These are phyloP conservation scores for Camelina sativa DNA, from an alignment of 345 rosid genomes.

Conservation along the genomic window DNA sequence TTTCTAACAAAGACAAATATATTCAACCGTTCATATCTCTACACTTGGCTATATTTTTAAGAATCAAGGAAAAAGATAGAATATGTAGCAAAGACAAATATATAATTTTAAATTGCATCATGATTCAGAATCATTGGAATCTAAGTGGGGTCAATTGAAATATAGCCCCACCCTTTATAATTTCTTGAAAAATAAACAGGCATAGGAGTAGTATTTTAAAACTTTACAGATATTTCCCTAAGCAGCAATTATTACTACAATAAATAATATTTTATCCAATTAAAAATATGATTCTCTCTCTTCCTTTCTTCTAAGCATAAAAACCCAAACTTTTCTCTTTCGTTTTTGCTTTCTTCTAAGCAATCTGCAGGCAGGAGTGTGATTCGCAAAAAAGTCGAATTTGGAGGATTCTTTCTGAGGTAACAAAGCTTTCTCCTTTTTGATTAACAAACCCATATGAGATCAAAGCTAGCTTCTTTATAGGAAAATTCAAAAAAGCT, in stretches of 20 bases:
- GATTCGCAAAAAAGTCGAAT: slow-evolving; percentile 15
- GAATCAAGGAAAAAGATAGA: not conserved
- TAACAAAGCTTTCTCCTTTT: slow-evolving; percentile 10
- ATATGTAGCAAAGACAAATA: not conserved
- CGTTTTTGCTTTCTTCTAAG: not conserved
- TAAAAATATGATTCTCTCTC: not conserved
- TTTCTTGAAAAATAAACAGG: not conserved
- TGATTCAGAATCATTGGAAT: slow-evolving; percentile 28
- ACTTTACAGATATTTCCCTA: slow-evolving; percentile 10
- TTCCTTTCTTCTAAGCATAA: slow-evolving; percentile 14
- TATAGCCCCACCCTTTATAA: not conserved
- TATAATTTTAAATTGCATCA: not conserved
- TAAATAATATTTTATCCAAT: not conserved
- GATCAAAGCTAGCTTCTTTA: not conserved
- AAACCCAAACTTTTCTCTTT: slow-evolving; percentile 20
- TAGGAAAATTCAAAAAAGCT: not conserved
- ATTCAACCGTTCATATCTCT: not conserved
- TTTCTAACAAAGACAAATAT: not conserved
- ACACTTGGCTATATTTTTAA: not conserved
- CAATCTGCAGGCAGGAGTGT: slow-evolving; percentile 28
- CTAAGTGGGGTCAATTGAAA: slow-evolving; percentile 28
- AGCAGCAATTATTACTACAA: not conserved
- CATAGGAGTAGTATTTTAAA: too few species aligned
- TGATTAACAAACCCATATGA: not conserved
- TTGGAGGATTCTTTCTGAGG: slow-evolving; percentile 31